Evolutionary conservation across 306 rosid species (phyloP).

Genomic region (Pachyrhizus erosus): DNA sequence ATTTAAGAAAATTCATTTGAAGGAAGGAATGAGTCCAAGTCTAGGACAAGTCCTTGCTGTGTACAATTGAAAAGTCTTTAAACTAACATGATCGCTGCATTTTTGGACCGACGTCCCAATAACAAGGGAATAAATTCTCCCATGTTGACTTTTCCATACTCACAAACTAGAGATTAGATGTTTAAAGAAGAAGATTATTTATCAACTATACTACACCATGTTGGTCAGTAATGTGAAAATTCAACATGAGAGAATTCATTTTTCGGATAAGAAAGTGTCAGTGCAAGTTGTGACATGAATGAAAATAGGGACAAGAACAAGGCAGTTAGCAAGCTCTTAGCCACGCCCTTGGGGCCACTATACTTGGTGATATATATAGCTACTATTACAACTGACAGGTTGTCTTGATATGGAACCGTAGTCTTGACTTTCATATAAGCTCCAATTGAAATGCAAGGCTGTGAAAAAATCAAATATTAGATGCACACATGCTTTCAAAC

Average conservation of each 20-base stretch:
- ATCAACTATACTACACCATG: too few species aligned
- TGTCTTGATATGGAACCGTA: neutral
- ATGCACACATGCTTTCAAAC: neutral
- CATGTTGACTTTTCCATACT: too few species aligned
- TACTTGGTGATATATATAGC: neutral
- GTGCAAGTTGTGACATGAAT: neutral
- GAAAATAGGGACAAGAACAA: too few species aligned
- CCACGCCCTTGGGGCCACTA: neutral
- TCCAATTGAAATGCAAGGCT: neutral
- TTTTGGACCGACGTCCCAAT: neutral
- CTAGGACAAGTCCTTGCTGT: neutral
- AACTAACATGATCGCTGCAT: neutral
- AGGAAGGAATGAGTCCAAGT: neutral
- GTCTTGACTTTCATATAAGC: neutral
- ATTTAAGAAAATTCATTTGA: neutral
- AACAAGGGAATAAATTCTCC: neutral
- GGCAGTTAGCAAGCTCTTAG: neutral
- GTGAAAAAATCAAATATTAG: neutral
- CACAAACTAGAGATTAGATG: too few species aligned
- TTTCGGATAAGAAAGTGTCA: neutral
- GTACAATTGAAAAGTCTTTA: neutral
- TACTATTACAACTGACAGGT: neutral
- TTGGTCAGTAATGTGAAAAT: neutral
- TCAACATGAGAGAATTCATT: neutral
- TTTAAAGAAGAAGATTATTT: too few species aligned